These are phyloP conservation scores for Ophiobolus disseminans DNA, from an alignment of 2,329 filamentous ascomycete species.

Conservation along the genomic window DNA sequence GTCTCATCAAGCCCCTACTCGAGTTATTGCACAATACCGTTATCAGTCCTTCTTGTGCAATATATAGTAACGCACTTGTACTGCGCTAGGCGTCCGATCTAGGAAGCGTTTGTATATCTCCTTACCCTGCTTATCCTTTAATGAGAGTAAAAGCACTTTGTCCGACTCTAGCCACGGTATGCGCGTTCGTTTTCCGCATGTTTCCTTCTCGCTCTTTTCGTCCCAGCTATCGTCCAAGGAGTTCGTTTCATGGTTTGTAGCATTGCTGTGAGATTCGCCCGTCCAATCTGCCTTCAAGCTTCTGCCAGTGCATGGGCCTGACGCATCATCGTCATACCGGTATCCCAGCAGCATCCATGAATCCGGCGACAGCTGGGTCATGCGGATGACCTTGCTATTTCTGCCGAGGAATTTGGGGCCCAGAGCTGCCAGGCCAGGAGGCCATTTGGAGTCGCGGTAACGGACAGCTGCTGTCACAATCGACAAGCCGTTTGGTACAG, in stretches of 20 bases:
- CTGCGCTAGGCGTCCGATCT: constrained; percentile 6
- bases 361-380: constrained; percentile 3
- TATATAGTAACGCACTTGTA: constrained; percentile 13
- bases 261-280: constrained; percentile 9
- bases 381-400: constrained; percentile 8
- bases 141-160: constrained; percentile 13
- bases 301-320: constrained; percentile 9
- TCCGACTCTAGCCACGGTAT: constrained; percentile 11
- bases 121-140: constrained; percentile 10
- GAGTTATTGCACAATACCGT: background rate
- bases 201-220: constrained; percentile 10
- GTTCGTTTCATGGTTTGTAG: constrained; percentile 10
- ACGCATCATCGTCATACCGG: constrained; percentile 8
- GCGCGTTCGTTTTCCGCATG: constrained; percentile 8
- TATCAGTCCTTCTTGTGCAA: constrained; percentile 10
- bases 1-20: background rate
- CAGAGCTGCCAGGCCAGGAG: constrained; percentile 9
- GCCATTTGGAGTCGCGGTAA: constrained; percentile 10
- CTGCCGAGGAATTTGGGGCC: constrained; percentile 8
- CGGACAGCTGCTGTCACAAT: constrained; percentile 17
- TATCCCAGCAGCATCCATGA: constrained; percentile 17
- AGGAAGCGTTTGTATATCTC: constrained; percentile 13
- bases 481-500: constrained; percentile 9
- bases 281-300: constrained; percentile 14
- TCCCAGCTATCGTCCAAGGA: constrained; percentile 10